A percentile compares a stretch with the other conserved stretches of the same genome.
Evolutionary conservation across 768 basidiomycete genomes (phyloP).

Genomic region (Podaxis sp.): DNA sequence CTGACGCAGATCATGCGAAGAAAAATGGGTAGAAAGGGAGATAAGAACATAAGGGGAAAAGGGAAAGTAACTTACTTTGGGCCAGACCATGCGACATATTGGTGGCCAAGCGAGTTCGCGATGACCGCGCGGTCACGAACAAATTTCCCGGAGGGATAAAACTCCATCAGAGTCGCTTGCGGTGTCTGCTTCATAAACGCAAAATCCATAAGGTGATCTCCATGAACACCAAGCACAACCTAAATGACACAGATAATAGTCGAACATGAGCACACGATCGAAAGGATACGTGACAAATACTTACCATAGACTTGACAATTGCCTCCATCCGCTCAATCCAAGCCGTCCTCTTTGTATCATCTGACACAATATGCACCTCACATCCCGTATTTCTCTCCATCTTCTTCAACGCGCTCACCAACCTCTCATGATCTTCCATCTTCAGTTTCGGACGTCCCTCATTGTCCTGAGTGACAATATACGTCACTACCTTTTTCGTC

Average conservation of each 20-base stretch:
- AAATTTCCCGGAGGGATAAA: slow-evolving; percentile 71
- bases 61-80: slow-evolving; percentile 27
- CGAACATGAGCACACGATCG: background rate
- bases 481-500: slow-evolving; percentile 56
- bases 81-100: slow-evolving; percentile 61
- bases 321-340: slow-evolving; percentile 68
- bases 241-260: slow-evolving; percentile 25
- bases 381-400: slow-evolving; percentile 53
- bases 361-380: slow-evolving; percentile 55
- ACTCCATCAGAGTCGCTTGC: slow-evolving; percentile 69
- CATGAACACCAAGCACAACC: slow-evolving; percentile 63
- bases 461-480: slow-evolving; percentile 38
- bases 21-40: background rate
- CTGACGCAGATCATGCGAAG: background rate
- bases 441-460: slow-evolving; percentile 53
- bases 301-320: slow-evolving; percentile 67
- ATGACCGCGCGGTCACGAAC: slow-evolving; percentile 61
- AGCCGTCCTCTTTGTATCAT: slow-evolving; percentile 43
- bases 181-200: slow-evolving; percentile 66
- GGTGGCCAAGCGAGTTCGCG: slow-evolving; percentile 49
- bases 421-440: slow-evolving; percentile 53
- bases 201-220: slow-evolving; percentile 63
- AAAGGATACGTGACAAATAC: slow-evolving; percentile 23
- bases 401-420: slow-evolving; percentile 56
- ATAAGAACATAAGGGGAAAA: slow-evolving; percentile 1